phyloP scores from a whole-genome alignment of 73 alveolate genomes.

The Uronychia binucleata region DNA sequence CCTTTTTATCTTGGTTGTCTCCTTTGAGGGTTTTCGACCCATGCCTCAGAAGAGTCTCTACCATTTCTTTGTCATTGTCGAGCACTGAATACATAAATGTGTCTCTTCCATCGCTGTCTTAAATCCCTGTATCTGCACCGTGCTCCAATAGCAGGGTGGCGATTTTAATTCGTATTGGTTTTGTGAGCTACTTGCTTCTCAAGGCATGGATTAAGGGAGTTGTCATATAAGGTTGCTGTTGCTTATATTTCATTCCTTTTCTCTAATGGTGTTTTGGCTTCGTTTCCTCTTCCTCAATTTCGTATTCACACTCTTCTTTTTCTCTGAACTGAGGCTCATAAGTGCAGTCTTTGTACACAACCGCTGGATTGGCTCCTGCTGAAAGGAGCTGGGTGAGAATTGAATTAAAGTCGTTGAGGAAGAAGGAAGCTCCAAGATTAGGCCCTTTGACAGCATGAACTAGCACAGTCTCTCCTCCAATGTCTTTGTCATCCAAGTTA shows the following conservation, averaged over 20 bases:
- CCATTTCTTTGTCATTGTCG: slow-evolving; percentile 5
- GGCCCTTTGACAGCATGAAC: neutral
- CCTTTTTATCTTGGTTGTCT: slow-evolving; percentile 58
- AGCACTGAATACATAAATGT: slow-evolving; percentile 14
- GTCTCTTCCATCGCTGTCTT: slow-evolving; percentile 79
- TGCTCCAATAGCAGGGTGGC: neutral
- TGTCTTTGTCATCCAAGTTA: slow-evolving; percentile 16
- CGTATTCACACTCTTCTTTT: neutral
- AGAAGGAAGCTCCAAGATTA: neutral
- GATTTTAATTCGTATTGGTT: neutral
- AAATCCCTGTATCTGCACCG: neutral
- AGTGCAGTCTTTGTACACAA: neutral
- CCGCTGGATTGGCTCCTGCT: slow-evolving; percentile 13
- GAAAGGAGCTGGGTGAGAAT: slow-evolving; percentile 8
- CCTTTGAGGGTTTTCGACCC: neutral
- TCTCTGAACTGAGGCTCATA: neutral
- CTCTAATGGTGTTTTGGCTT: neutral
- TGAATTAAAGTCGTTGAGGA: neutral
- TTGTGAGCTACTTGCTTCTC: neutral
- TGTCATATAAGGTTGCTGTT: neutral
- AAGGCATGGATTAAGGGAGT: neutral
- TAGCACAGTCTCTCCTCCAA: slow-evolving; percentile 12
- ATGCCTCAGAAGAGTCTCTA: neutral
- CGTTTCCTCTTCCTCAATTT: neutral
- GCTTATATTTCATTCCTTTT: no score